Percentiles rank a stretch among this genome's conserved stretches.
phyloP scores from a whole-genome alignment of 768 basidiomycete genomes.

The Lactifluus volemus region DNA sequence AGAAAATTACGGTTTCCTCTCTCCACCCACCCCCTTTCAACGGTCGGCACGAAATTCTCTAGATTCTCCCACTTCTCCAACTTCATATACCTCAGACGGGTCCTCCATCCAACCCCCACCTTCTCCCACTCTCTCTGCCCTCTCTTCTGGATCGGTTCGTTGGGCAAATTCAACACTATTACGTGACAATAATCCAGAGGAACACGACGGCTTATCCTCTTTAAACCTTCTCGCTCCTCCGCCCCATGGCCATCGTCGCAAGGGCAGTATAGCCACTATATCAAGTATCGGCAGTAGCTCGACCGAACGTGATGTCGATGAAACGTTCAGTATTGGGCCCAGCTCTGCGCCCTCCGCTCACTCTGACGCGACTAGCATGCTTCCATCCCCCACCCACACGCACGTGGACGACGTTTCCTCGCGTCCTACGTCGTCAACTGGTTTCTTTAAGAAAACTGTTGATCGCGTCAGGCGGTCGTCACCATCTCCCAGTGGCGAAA shows the following conservation, averaged over 20 bases:
- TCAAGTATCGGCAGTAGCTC: slow-evolving; percentile 45
- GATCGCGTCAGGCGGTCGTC: slow-evolving; percentile 7
- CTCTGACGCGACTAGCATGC: slow-evolving; percentile 27
- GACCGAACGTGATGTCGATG: slow-evolving; percentile 24
- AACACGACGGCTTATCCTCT: slow-evolving; percentile 42
- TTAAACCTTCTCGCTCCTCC: slow-evolving; percentile 40
- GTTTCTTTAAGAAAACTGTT: slow-evolving; percentile 14
- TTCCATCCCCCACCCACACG: slow-evolving; percentile 31
- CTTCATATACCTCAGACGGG: slow-evolving; percentile 32
- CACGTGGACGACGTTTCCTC: slow-evolving; percentile 29
- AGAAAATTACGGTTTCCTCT: slow-evolving; percentile 8
- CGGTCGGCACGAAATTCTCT: slow-evolving; percentile 24
- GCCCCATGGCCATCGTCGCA: slow-evolving; percentile 38
- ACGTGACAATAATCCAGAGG: slow-evolving; percentile 62
- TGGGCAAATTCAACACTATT: slow-evolving; percentile 49
- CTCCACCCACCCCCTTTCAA: slow-evolving; percentile 11
- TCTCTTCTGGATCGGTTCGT: slow-evolving; percentile 44
- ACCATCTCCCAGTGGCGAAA: slow-evolving; percentile 19
- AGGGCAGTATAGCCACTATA: slow-evolving; percentile 49
- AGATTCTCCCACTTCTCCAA: slow-evolving; percentile 26
- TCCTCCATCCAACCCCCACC: slow-evolving; percentile 42
- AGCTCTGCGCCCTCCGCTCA: slow-evolving; percentile 22
- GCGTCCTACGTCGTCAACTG: slow-evolving; percentile 22
- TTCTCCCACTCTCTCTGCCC: slow-evolving; percentile 65
- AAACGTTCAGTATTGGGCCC: slow-evolving; percentile 14